Conservation (phyloP, 2,329 filamentous ascomycete genomes). For the Aspergillus novofumigatus region DNA sequence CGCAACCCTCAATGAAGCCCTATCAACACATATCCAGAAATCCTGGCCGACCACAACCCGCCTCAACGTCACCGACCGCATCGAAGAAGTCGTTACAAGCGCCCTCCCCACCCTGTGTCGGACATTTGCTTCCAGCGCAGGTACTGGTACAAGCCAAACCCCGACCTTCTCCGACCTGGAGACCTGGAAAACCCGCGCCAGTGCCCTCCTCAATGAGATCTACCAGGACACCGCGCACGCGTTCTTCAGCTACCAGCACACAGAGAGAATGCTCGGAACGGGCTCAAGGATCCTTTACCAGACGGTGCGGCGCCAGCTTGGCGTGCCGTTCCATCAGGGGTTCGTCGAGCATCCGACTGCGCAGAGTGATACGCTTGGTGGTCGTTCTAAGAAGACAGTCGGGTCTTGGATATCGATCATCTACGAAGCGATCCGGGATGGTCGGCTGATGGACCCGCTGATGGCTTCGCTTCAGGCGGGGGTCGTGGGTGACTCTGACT, state of each 20-base stretch:
- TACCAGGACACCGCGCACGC: conserved; percentile 9
- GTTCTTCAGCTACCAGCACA: conserved; percentile 14
- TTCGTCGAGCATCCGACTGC: conserved; percentile 21
- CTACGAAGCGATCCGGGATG: conserved; percentile 12
- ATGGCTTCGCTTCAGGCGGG: conserved; percentile 2
- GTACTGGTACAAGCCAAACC: neutral
- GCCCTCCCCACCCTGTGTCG: conserved; percentile 8
- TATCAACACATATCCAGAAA: conserved; percentile 5
- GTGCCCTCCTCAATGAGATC: conserved; percentile 2
- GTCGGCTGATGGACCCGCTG: conserved; percentile 5
- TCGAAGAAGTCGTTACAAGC: conserved; percentile 6
- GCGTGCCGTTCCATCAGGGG: conserved; percentile 28
- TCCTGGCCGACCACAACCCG: conserved; percentile 16
- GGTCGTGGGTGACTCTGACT: neutral
- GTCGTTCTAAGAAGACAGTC: conserved; percentile 22
- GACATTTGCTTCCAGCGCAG: neutral
- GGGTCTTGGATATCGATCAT: conserved; percentile 18
- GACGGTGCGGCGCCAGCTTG: conserved; percentile 28
- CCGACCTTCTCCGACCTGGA: conserved; percentile 7
- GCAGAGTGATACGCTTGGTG: conserved; percentile 7
- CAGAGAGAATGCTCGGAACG: conserved; percentile 12
- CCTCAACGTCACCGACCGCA: conserved; percentile 7
- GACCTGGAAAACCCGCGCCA: conserved; percentile 9
- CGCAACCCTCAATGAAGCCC: neutral
- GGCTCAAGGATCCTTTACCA: conserved; percentile 29